Percentiles rank a stretch among this genome's conserved stretches.
These are phyloP conservation scores for Brassica cretica DNA, from an alignment of 345 rosid species.

Conservation along the genomic window DNA sequence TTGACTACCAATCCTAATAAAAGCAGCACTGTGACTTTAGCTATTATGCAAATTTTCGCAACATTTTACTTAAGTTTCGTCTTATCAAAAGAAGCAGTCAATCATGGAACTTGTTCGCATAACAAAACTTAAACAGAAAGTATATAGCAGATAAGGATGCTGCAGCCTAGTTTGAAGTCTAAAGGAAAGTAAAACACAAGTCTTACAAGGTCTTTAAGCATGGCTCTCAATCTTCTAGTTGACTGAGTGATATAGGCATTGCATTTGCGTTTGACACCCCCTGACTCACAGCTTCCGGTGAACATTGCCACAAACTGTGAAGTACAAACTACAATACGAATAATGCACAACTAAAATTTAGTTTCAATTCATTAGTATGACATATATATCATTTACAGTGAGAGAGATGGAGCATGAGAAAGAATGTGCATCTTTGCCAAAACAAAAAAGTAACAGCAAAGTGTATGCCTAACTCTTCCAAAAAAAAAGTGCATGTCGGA, in stretches of 20 bases:
- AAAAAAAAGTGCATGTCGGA: neutral
- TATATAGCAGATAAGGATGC: neutral
- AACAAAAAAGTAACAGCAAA: neutral
- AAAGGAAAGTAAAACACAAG: constrained; percentile 5
- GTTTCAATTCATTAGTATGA: neutral
- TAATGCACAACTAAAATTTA: constrained; percentile 8
- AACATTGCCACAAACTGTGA: constrained; percentile 93
- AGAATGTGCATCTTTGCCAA: neutral
- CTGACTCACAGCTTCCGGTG: constrained; percentile 47
- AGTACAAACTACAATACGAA: constrained; percentile 62
- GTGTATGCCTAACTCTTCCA: neutral
- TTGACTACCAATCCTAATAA: neutral
- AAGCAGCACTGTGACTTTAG: constrained; percentile 2
- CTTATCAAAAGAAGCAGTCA: neutral
- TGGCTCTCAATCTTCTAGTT: constrained; percentile 79
- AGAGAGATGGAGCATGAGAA: constrained; percentile 12
- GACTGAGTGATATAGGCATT: constrained; percentile 83
- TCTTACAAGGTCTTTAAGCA: constrained; percentile 83
- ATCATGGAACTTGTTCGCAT: constrained; percentile 17
- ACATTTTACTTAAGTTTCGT: neutral
- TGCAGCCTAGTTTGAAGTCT: constrained; percentile 12
- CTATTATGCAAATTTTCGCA: neutral
- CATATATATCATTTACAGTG: neutral
- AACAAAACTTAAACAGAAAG: neutral
- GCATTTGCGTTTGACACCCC: constrained; percentile 50